A percentile compares a stretch with the other conserved stretches of the same genome.
Evolutionary conservation across 2,329 filamentous ascomycete genomes (phyloP).

Genomic region (Colletotrichum viniferum): DNA sequence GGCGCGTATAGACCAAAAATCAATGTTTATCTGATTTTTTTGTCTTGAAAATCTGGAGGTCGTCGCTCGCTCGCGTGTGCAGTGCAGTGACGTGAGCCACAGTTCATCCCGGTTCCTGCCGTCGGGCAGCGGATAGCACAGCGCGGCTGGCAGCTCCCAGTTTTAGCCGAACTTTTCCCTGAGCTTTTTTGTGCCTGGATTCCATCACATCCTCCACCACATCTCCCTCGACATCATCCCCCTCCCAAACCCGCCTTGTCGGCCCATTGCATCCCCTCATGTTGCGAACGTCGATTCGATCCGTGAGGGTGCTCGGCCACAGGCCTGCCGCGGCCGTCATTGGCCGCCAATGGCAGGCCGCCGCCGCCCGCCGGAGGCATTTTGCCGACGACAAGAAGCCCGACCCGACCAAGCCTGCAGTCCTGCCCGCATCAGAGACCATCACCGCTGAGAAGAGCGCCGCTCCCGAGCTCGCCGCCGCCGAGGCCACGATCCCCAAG

Average conservation of each 20-base stretch:
- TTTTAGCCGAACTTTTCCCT: conserved; percentile 50
- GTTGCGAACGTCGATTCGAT: conserved; percentile 73
- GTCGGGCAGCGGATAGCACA: conserved; percentile 3
- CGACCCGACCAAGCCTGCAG: conserved; percentile 51
- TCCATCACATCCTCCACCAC: conserved; percentile 29
- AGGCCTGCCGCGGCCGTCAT: conserved; percentile 57
- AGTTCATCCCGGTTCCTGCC: conserved; percentile 23
- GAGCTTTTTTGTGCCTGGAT: conserved; percentile 42
- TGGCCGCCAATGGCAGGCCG: conserved; percentile 62
- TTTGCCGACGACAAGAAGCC: conserved; percentile 61
- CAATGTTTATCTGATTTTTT: neutral
- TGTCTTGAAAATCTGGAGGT: neutral
- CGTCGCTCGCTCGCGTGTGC: neutral
- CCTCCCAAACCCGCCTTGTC: conserved; percentile 35
- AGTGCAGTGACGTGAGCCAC: conserved; percentile 10
- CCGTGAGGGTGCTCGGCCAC: conserved; percentile 63
- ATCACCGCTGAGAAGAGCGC: conserved; percentile 51
- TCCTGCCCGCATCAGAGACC: conserved; percentile 60
- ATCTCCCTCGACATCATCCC: conserved; percentile 28
- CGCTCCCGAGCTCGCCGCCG: conserved; percentile 42
- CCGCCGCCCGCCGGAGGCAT: conserved; percentile 45
- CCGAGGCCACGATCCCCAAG: conserved; percentile 40
- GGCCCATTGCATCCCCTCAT: conserved; percentile 60
- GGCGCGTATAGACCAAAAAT: neutral
- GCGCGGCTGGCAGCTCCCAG: conserved; percentile 14